Evolutionary conservation across 208 protist species (phyloP).

Genomic region (Crithidia thermophila): DNA sequence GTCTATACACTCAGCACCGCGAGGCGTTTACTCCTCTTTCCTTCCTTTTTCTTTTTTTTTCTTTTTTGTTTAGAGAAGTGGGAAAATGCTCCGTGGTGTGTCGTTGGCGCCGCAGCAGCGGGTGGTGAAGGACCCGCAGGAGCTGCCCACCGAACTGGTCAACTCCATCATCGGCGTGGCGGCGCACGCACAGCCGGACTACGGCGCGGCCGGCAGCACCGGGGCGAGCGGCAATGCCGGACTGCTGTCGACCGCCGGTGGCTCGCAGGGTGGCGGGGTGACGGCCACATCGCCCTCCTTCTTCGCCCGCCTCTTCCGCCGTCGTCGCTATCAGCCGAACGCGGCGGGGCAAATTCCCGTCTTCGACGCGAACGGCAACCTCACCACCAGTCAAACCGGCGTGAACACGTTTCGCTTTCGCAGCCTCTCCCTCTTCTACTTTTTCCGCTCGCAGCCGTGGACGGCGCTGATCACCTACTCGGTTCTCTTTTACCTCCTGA

Average conservation of each 20-base stretch:
- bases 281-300: not conserved
- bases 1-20: not conserved
- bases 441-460: constrained; percentile 68
- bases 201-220: constrained; percentile 17
- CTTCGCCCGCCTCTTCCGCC: constrained; percentile 12
- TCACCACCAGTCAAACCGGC: constrained; percentile 63
- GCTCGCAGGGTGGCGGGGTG: too few relatives aligned
- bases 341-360: constrained; percentile 43
- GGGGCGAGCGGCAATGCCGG: not conserved
- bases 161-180: constrained; percentile 23
- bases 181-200: constrained; percentile 7
- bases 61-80: not conserved
- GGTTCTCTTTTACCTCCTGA: constrained; percentile 59
- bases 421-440: constrained; percentile 69
- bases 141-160: constrained; percentile 42
- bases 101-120: constrained; percentile 42
- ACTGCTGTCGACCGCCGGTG: constrained; percentile 13
- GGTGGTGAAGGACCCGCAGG: constrained; percentile 18
- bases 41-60: constrained; percentile 14
- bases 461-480: constrained; percentile 56
- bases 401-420: constrained; percentile 73
- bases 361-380: constrained; percentile 70
- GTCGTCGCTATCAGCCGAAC: constrained; percentile 10
- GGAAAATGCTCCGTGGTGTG: constrained; percentile 48
- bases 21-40: not conserved